Evolutionary conservation across 129 eudicot genomes (phyloP), one percentile per base, ranked within the genome.

Genomic region (Rutidosis leptorrhynchoides): DNA sequence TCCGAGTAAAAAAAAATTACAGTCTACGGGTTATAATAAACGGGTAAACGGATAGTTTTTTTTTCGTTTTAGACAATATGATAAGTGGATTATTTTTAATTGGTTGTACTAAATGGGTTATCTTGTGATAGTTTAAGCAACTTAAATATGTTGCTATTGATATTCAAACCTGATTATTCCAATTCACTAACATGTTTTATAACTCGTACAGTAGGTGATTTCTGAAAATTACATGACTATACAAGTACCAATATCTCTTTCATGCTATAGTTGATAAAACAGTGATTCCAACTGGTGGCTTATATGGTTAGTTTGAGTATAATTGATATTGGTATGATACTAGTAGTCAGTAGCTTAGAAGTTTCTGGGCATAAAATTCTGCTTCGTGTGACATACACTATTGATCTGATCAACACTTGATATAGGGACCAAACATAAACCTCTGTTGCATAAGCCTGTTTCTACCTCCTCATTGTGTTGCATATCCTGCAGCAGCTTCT

Each of bases 371-470:
- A 59, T 51, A 40, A 53, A 62, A 37, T 51, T 14, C 14, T 75
- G 69, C 29, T 46, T 25, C 27, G 1, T 53, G 11, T 27, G 37
- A 58, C n/a, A n/a, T n/a, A n/a, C n/a, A n/a, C n/a, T n/a, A n/a
- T n/a, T n/a, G n/a, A n/a, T n/a, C n/a, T n/a, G n/a, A n/a, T n/a
- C n/a, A n/a, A 51, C 72, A 40, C 65, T 65, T 52, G 87, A 77
- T 51, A 76, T 19, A 5, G 91, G 91, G 67, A 82, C 83, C 79
- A 85, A 67, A 64, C 85, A 85, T 3, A 85, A 66, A 53, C 91
- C 87, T 85, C 49, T 77, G 4, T 67, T 52, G 17, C 51, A 69
- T 64, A 85, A 35, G 62, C 72, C 80, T 20, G 17, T 25, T 58
- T 62, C 74, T 5, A 40, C 75, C 24, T 70, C 77, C 20, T 70